Base-by-base conservation (phyloP, 176 grass and related monocot genomes). In the Tillandsia leiboldiana region DNA sequence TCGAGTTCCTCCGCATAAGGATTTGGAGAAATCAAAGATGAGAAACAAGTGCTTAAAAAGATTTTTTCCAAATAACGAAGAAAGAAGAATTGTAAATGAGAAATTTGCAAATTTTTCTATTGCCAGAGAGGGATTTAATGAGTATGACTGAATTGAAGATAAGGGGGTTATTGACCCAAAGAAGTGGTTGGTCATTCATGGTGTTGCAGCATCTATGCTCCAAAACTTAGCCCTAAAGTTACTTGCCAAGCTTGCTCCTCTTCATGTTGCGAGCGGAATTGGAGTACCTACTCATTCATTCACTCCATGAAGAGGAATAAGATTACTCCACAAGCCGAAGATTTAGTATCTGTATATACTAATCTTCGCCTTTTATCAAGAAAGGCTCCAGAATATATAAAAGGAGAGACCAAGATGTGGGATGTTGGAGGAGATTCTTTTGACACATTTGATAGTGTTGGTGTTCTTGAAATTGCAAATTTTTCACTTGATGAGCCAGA, bases 181-280 rank as follows among this genome's bases (percentile, higher is more conserved):
- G 8, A 63, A 73, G 10, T 79, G 71, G 82, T 62, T 67, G 61
- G 58, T 24, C 5, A 49, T 28, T 28, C 2, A 28, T 28, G 2
- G 27, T 28, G 27, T 28, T 2, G 14, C 6, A 1, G 15, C 54
- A 51, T 76, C 65, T 26, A 18, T 33, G 49, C 2, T 84, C 15
- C 65, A 80, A 54, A 20, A 0, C 1, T 48, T 84, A 9, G 26
- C 65, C 65, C 9, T 79, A 3, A 84, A 79, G 51, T 13, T 84
- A 1, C 52, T 79, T 14, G 49, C 11, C 64, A 79, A 22, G 51
- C 15, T 1, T 13, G 12, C 7, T 72, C 81, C 9, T 73, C 51
- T 26, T 20, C 20, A 20, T 20, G 20, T 28, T 20, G 20, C 20
- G 20, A 20, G 20, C 20, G 20, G 20, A 20, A 20, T 20, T 20